phyloP scores from a whole-genome alignment of 1,284 basidiomycete genomes.

The Moesziomyces globuligerus region DNA sequence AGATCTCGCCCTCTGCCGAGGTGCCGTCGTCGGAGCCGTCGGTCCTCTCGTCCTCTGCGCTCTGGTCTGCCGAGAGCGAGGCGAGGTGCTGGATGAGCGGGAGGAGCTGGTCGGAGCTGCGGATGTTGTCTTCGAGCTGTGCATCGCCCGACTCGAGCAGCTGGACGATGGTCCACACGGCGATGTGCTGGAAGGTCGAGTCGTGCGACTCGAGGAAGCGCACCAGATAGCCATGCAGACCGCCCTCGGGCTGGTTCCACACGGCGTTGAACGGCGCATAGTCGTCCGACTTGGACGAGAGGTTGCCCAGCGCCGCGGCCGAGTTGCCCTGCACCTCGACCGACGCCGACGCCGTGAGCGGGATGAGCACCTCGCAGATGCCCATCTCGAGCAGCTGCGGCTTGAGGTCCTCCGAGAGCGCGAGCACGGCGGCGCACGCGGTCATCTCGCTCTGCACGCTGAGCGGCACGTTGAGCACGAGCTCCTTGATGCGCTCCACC shows the following conservation, averaged over 20 bases:
- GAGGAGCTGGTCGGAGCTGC: conserved; percentile 56
- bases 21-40: conserved; percentile 55
- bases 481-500: conserved; percentile 96
- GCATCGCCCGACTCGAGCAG: conserved; percentile 89
- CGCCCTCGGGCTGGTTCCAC: conserved; percentile 97
- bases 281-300: conserved; percentile 92
- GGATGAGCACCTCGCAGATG: conserved; percentile 96
- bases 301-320: conserved; percentile 94
- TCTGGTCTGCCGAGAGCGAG: conserved; percentile 30
- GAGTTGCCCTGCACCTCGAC: conserved; percentile 99
- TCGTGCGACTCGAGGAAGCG: conserved; percentile 93
- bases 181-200: conserved; percentile 99
- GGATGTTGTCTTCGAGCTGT: conserved; percentile 66
- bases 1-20: conserved; percentile 63
- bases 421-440: conserved; percentile 82
- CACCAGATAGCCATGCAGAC: conserved; percentile 93
- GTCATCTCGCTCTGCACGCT: conserved; percentile 99
- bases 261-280: conserved; percentile 98
- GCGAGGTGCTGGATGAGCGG: conserved; percentile 60
- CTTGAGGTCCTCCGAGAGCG: conserved; percentile 66
- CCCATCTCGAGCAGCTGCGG: conserved; percentile 88
- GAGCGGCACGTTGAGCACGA: conserved; percentile 93
- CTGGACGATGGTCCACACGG: conserved; percentile 93
- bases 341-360: conserved; percentile 91
- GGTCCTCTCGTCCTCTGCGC: conserved; percentile 47